Percentiles rank a stretch among this genome's conserved stretches.
Evolutionary conservation across 345 rosid genomes (phyloP).

Genomic region (Murraya koenigii): DNA sequence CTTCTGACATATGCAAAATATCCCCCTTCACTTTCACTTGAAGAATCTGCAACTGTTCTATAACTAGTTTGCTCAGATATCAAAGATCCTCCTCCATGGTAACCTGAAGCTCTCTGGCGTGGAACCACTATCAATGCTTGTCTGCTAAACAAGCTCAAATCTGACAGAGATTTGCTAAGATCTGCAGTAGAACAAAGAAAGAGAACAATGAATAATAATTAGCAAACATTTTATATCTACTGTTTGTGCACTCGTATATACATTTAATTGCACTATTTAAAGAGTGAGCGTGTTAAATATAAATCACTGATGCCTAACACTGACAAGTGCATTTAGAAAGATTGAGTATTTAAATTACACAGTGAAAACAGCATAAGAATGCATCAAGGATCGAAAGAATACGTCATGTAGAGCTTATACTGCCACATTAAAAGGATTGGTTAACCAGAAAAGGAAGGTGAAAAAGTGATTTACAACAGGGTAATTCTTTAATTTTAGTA

Average conservation of each 20-base stretch:
- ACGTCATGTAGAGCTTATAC: neutral
- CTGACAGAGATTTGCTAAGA: constrained; percentile 61
- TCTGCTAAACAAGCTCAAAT: constrained; percentile 68
- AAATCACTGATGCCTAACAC: neutral
- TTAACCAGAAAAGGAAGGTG: neutral
- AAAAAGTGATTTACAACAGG: neutral
- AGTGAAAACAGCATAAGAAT: neutral
- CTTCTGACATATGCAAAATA: constrained; percentile 57
- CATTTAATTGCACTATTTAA: neutral
- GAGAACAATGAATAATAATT: neutral
- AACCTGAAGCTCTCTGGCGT: constrained; percentile 35
- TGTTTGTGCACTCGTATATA: neutral
- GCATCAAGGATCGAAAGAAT: neutral
- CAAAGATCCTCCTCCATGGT: constrained; percentile 37
- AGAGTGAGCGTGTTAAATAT: neutral
- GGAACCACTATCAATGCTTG: constrained; percentile 86
- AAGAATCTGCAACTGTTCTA: constrained; percentile 27
- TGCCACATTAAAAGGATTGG: neutral
- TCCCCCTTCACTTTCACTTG: constrained; percentile 47
- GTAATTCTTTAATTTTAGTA: neutral
- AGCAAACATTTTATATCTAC: neutral
- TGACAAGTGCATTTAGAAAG: neutral
- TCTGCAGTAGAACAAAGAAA: constrained; percentile 44
- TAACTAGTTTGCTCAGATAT: constrained; percentile 27
- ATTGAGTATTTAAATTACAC: neutral